Percentiles rank a stretch among this genome's conserved stretches.
Evolutionary conservation across 805 yeast species (phyloP).

Genomic region (Yarrowia sp.): DNA sequence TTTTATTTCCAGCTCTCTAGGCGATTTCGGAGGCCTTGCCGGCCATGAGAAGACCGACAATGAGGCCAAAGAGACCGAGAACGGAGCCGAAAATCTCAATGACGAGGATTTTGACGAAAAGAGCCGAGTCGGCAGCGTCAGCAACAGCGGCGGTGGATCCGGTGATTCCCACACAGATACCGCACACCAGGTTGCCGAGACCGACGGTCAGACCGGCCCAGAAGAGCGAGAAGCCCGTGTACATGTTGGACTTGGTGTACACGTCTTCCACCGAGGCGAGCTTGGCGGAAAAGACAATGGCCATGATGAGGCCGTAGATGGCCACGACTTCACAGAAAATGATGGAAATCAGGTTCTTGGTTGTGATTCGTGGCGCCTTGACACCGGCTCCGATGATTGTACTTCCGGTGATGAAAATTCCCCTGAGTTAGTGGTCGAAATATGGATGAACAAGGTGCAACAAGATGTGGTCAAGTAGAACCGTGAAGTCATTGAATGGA

Average conservation of each 20-base stretch:
- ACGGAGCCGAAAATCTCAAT: conserved; percentile 98
- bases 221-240: conserved; percentile 92
- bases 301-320: conserved; percentile 95
- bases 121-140: conserved; percentile 95
- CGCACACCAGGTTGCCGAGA: conserved; percentile 89
- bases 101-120: conserved; percentile 94
- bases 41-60: conserved; percentile 96
- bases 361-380: conserved; percentile 94
- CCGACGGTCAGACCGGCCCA: conserved; percentile 99
- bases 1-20: conserved; percentile 45
- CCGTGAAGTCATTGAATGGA: not conserved
- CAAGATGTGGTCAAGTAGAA: not conserved
- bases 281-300: conserved; percentile 94
- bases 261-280: conserved; percentile 67
- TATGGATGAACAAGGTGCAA: no score
- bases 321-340: conserved; percentile 99
- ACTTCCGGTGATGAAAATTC: conserved; percentile 94
- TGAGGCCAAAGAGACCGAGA: conserved; percentile 94
- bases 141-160: conserved; percentile 99
- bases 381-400: conserved; percentile 98
- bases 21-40: conserved; percentile 90
- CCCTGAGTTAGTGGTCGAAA: conserved; percentile 52
- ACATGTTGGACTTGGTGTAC: conserved; percentile 81
- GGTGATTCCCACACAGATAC: conserved; percentile 95
- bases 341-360: conserved; percentile 93